Evolutionary conservation across 441 rosid genomes (phyloP).

Genomic region (Populus hybrid): DNA sequence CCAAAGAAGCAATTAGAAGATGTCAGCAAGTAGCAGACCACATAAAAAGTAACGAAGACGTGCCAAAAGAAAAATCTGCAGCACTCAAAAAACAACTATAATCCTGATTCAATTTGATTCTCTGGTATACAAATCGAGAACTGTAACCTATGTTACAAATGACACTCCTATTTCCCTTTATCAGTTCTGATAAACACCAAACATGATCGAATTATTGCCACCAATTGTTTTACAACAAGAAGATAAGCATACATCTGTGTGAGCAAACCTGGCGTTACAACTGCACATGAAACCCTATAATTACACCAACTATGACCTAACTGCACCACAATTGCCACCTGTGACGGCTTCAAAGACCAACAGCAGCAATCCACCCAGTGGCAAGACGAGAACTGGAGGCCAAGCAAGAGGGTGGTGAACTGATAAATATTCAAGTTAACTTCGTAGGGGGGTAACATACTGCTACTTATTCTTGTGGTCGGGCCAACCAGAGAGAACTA

Average conservation of each 20-base stretch:
- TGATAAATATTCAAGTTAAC: not conserved
- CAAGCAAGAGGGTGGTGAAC: not conserved
- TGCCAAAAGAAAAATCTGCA: not conserved
- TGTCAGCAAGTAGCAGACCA: not conserved
- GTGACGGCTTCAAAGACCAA: not conserved
- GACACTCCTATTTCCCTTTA: conserved; percentile 11
- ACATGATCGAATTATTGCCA: conserved; percentile 23
- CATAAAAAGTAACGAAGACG: not conserved
- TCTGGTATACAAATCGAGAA: not conserved
- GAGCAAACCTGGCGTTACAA: conserved; percentile 17
- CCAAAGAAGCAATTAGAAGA: not conserved
- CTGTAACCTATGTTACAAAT: conserved; percentile 25
- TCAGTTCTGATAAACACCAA: conserved; percentile 19
- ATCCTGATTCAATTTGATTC: not conserved
- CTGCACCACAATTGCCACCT: not conserved
- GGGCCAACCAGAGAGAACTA: conserved; percentile 74
- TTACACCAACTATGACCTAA: conserved; percentile 13
- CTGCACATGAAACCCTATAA: conserved; percentile 23
- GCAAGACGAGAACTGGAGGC: not conserved
- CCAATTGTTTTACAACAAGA: conserved; percentile 23
- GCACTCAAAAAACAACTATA: not conserved
- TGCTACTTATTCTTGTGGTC: conserved; percentile 49
- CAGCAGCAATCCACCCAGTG: not conserved
- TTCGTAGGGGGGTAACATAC: not conserved
- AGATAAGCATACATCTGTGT: conserved; percentile 16